Evolutionary conservation across 2,329 filamentous ascomycete species (phyloP), one percentile per base, ranked within the genome.

Genomic region (Spiromastix sp.): DNA sequence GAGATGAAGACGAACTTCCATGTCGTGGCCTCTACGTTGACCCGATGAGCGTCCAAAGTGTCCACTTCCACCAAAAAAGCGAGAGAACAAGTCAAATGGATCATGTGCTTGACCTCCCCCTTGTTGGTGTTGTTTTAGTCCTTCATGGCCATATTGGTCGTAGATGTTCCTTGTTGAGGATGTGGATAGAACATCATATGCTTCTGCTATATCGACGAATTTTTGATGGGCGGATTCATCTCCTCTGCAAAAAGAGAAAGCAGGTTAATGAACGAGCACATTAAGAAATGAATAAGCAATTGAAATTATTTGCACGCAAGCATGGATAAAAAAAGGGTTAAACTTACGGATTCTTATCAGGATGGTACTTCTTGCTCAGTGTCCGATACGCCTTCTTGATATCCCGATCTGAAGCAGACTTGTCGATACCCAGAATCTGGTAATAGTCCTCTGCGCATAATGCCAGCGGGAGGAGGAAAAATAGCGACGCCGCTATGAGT

Each of bases 261-360:
- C 20, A 36, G 8, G 34, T 21, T 28, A 27, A 29, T 7, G 16
- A 27, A 18, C 2, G 10, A 26, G n/a, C 4, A 12, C 18, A 33
- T 30, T n/a, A 11, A 32, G 19, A 26, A 24, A 21, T 16, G 8
- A 25, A 21, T 16, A 30, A 34, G 13, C 12, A 21, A 13, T 22
- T n/a, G n/a, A n/a, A n/a, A n/a, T n/a, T n/a, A n/a, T n/a, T n/a
- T n/a, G n/a, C n/a, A n/a, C n/a, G n/a, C n/a, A n/a, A n/a, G n/a
- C n/a, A n/a, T n/a, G n/a, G n/a, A n/a, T n/a, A 26, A 15, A 33
- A 10, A 21, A 20, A 7, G 25, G 16, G n/a, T 11, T 6, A 28
- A 11, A 66, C 81, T 51, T 73, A 91, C 81, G 89, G 86, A 51
- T 96, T 96, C 73, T 98, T 98, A 63, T 98, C 91, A 3, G 91